Base-by-base conservation (phyloP, 129 eudicot species). In the Deinandra increscens region DNA sequence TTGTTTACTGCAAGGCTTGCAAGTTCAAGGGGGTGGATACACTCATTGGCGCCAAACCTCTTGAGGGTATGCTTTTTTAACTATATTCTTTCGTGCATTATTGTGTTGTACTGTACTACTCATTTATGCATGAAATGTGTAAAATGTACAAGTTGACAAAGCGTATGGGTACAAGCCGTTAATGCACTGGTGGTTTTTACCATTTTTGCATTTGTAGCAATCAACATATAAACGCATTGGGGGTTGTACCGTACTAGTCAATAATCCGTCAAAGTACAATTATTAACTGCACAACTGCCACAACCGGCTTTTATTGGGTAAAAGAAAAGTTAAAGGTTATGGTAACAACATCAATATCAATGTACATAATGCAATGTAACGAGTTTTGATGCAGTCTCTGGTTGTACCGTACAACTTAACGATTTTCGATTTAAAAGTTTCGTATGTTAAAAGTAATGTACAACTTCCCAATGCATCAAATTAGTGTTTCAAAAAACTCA, bases 1-100 rank as follows among this genome's bases (percentile, higher is more conserved):
- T 86, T 55, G 93, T 86, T 44, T 89, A 84, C 77, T 89, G 96
- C 71, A 89, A 86, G 48, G 58, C 87, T 65, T 89, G 96, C 85
- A 81, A 78, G 76, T 86, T 77, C 51, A 50, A 70, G 12, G 96
- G 96, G 4, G 60, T 84, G 66, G 86, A 78, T 34, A 86, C 96
- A n/a, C 89, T 89, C 26, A 10, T 55, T 55, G 81, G 81, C 36
- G 96, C 96, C 46, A 74, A 77, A 19, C 96, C 98, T 6, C 85
- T 91, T 73, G 64, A 53, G 9, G 89, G 91, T 88, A 67, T 18
- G 67, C 2, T 0, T 36, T 7, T 36, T 0, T 36, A 36, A 6
- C 39, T 7, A 36, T 61, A 15, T 48, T 68, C 29, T 36, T 66
- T 41, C 41, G 19, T 58, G 12, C 76, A 50, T 60, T 50, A 17